Percentiles rank a stretch among this genome's conserved stretches.
Conservation (phyloP, 192 early-diverging fungal genomes). For the Chytriomyces hyalinus region DNA sequence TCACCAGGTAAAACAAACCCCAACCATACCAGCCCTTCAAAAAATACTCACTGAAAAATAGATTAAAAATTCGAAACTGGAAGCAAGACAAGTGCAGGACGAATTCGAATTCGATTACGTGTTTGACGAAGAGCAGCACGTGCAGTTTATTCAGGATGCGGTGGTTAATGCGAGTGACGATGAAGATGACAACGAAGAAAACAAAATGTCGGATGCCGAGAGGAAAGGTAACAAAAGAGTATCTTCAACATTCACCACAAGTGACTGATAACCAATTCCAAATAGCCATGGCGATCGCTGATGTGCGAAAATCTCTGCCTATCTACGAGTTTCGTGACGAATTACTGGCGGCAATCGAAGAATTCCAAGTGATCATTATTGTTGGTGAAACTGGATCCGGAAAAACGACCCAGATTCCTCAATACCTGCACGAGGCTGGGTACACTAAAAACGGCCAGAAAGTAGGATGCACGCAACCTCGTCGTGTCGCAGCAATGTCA, state of each 20-base stretch:
- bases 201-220: constrained; percentile 63
- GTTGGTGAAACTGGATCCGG: constrained; percentile 92
- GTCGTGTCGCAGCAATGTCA: constrained; percentile 97
- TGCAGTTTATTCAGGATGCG: constrained; percentile 88
- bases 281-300: constrained; percentile 68
- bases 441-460: constrained; percentile 83
- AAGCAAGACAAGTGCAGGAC: constrained; percentile 41
- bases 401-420: constrained; percentile 98
- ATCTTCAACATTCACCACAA: too few relatives aligned
- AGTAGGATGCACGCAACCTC: constrained; percentile 97
- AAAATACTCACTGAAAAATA: constrained; percentile 26
- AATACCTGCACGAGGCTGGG: constrained; percentile 95
- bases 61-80: constrained; percentile 52
- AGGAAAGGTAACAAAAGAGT: constrained; percentile 57
- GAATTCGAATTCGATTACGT: constrained; percentile 89
- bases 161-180: constrained; percentile 44
- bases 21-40: constrained; percentile 55
- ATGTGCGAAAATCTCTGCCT: constrained; percentile 86
- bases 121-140: constrained; percentile 84
- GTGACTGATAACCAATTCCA: too few relatives aligned
- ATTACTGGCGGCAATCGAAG: constrained; percentile 81
- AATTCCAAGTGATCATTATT: constrained; percentile 88
- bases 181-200: constrained; percentile 20
- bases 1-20: constrained; percentile 69
- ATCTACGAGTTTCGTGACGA: constrained; percentile 87